Evolutionary conservation across 257 asterid species (phyloP).

Genomic region (Solanum peruvianum): DNA sequence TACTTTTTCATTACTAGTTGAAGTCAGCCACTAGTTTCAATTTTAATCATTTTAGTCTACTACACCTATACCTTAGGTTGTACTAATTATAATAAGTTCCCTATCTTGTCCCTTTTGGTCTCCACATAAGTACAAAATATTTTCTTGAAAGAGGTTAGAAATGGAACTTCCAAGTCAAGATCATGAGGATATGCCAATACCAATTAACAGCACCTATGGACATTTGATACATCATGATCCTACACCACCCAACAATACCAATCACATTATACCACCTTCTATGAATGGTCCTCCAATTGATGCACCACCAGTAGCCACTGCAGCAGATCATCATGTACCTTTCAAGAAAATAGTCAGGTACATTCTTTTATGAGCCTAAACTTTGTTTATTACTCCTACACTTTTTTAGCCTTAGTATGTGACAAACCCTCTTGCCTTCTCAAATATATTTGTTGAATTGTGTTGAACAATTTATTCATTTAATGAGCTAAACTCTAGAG

Average conservation of each 20-base stretch:
- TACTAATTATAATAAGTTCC: conserved; percentile 15
- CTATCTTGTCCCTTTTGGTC: conserved; percentile 37
- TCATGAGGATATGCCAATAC: conserved; percentile 60
- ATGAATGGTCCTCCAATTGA: conserved; percentile 19
- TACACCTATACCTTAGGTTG: not conserved
- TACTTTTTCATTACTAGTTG: not conserved
- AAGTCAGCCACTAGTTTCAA: conserved; percentile 11
- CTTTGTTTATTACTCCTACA: not conserved
- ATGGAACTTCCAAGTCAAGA: conserved; percentile 26
- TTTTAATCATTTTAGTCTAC: conserved; percentile 13
- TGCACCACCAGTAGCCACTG: conserved; percentile 1
- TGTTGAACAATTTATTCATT: not conserved
- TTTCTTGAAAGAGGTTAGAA: not conserved
- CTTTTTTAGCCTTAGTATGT: not conserved
- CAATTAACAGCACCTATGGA: conserved; percentile 55
- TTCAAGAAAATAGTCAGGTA: conserved; percentile 39
- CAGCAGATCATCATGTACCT: conserved; percentile 14
- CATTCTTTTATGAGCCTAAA: not conserved
- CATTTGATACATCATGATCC: conserved; percentile 42
- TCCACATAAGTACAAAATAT: conserved; percentile 29
- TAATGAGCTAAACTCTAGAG: not conserved
- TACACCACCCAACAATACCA: conserved; percentile 10
- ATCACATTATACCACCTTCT: conserved; percentile 22
- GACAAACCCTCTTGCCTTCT: no score
- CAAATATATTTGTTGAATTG: not conserved